Evolutionary conservation across 306 rosid species (phyloP).

Genomic region (Ziziphus jujuba): DNA sequence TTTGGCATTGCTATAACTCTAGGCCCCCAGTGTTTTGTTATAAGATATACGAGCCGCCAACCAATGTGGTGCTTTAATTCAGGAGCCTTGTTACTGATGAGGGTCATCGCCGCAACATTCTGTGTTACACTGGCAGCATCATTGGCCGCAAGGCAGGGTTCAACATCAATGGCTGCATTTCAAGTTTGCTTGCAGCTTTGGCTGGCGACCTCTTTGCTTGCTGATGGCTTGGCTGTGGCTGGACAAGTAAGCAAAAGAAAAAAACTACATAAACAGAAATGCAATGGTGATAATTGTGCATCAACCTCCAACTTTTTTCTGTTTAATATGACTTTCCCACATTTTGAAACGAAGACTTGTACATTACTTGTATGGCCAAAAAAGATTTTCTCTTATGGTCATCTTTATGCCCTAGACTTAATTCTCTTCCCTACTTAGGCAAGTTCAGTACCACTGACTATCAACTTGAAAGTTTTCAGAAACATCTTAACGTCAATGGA

Average conservation of each 20-base stretch:
- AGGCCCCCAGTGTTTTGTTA: not conserved
- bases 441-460: too few species aligned
- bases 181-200: slow-evolving; percentile 75
- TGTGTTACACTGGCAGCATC: slow-evolving; percentile 79
- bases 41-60: too few species aligned
- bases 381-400: too few species aligned
- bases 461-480: too few species aligned
- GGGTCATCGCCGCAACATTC: slow-evolving; percentile 72
- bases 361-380: too few species aligned
- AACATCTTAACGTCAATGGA: too few species aligned
- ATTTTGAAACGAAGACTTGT: too few species aligned
- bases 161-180: slow-evolving; percentile 79
- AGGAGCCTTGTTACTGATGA: slow-evolving; percentile 64
- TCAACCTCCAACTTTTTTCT: too few species aligned
- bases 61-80: slow-evolving; percentile 26
- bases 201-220: slow-evolving; percentile 73
- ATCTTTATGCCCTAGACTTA: too few species aligned
- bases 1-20: slow-evolving; percentile 1
- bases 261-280: not conserved
- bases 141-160: slow-evolving; percentile 66
- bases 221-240: slow-evolving; percentile 79
- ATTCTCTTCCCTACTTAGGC: too few species aligned
- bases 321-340: too few species aligned
- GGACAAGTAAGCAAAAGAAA: slow-evolving; percentile 57
- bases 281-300: not conserved